Evolutionary conservation across 768 basidiomycete genomes (phyloP), one percentile per base, ranked within the genome.

Genomic region (Lactarius quietus): DNA sequence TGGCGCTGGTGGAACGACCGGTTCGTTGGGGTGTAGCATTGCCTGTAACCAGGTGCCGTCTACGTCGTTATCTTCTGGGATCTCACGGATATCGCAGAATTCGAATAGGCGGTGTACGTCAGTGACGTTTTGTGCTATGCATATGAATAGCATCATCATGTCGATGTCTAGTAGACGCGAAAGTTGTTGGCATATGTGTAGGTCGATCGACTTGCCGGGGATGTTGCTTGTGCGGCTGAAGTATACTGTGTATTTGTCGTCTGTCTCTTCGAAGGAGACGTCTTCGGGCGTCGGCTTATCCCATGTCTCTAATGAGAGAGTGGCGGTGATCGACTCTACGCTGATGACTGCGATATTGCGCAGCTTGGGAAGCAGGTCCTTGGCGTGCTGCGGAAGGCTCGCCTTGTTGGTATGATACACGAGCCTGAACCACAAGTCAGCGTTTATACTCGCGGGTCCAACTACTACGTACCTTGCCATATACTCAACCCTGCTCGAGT

Each of bases 401-500:
- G 59, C 54, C 20, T 31, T 51, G 15, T 53, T 51, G 18, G 41
- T 17, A 39, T 66, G 51, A 17, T 65, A 51, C 10, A 68, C 29
- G 12, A 68, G 59, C 41, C 67, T 68, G 55, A 33, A 51, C 26
- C 15, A 39, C 1, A 33, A 33, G 8, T 33, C 33, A 33, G 33
- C 33, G 33, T 33, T n/a, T n/a, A n/a, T n/a, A n/a, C n/a, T n/a
- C n/a, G n/a, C n/a, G 3, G 43, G 17, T 28, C 31, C 26, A n/a
- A 7, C 1, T 14, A 8, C 36, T 6, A 5, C 26, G 17, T 61
- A 68, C 67, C 67, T 68, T 31, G 64, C 64, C 15, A 68, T 33
- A 28, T 66, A 68, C 33, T 26, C 41, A 23, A 62, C 51, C 52
- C 59, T 66, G 26, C 59, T 66, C 18, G 67, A 66, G 29, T 66